Percentiles rank a stretch among this genome's conserved stretches.
Evolutionary conservation across 2,329 filamentous ascomycete genomes (phyloP).

Genomic region (Clonostachys rhizophaga): DNA sequence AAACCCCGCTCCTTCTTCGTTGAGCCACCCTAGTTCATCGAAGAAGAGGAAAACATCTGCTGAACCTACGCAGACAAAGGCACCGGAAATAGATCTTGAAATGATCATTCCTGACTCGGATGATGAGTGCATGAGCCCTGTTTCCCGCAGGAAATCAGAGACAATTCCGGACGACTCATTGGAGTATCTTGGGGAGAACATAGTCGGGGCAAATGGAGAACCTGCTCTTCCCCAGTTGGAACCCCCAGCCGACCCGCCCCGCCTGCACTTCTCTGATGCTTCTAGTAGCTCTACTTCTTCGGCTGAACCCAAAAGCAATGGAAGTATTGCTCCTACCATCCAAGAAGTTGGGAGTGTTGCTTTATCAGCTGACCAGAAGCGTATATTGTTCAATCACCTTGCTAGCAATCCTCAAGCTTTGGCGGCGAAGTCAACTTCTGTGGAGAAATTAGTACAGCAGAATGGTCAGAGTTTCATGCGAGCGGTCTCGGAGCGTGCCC

Average conservation of each 20-base stretch:
- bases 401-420: background rate
- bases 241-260: no score
- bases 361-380: background rate
- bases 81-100: constrained; percentile 1
- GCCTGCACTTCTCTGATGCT: no score
- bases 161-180: no score
- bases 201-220: no score
- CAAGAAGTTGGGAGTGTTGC: no score
- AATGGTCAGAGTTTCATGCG: constrained; percentile 43
- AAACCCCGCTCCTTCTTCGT: background rate
- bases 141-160: no score
- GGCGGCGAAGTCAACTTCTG: background rate
- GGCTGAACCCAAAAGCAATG: no score
- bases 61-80: background rate
- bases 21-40: background rate
- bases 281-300: no score
- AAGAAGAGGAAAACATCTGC: background rate
- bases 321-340: no score
- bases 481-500: constrained; percentile 39
- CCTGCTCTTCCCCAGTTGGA: no score
- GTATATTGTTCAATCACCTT: background rate
- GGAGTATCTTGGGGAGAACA: no score
- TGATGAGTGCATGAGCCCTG: constrained; percentile 37
- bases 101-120: constrained; percentile 49
- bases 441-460: constrained; percentile 23